Evolutionary conservation across 176 grass and related monocot genomes (phyloP).

Genomic region (Aegilops longissima): DNA sequence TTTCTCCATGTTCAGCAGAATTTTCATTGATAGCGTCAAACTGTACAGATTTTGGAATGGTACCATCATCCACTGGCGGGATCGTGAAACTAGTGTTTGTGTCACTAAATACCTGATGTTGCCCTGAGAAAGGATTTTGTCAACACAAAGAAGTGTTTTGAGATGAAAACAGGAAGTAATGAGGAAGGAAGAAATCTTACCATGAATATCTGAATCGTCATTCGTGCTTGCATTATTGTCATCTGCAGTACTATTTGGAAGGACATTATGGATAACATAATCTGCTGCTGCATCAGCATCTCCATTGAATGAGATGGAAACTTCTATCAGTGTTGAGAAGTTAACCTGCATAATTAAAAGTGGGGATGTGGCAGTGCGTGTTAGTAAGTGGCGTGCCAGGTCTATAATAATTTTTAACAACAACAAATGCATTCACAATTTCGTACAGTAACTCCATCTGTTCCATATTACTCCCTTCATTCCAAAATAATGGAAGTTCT

Average conservation of each 20-base stretch:
- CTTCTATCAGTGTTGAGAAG: conserved; percentile 31
- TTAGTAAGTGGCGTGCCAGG: not conserved
- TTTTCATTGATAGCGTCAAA: not conserved
- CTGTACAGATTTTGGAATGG: not conserved
- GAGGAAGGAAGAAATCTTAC: not conserved
- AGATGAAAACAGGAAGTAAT: not conserved
- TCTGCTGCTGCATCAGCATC: conserved; percentile 33
- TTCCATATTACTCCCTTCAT: too few species aligned
- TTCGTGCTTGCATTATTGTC: not conserved
- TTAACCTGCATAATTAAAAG: conserved; percentile 19
- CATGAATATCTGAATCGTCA: not conserved
- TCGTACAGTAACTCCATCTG: not conserved
- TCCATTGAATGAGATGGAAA: conserved; percentile 34
- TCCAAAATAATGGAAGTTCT: too few species aligned
- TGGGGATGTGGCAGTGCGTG: not conserved
- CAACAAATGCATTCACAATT: not conserved
- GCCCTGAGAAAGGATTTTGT: not conserved
- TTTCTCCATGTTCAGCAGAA: not conserved
- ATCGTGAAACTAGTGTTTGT: not conserved
- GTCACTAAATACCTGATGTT: not conserved
- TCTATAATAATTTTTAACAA: not conserved
- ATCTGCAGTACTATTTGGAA: conserved; percentile 3
- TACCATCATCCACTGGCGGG: not conserved
- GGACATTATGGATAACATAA: conserved; percentile 25
- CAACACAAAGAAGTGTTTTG: not conserved